Evolutionary conservation across 805 yeast species (phyloP), one percentile per base, ranked within the genome.

Genomic region (Ogataea minuta): DNA sequence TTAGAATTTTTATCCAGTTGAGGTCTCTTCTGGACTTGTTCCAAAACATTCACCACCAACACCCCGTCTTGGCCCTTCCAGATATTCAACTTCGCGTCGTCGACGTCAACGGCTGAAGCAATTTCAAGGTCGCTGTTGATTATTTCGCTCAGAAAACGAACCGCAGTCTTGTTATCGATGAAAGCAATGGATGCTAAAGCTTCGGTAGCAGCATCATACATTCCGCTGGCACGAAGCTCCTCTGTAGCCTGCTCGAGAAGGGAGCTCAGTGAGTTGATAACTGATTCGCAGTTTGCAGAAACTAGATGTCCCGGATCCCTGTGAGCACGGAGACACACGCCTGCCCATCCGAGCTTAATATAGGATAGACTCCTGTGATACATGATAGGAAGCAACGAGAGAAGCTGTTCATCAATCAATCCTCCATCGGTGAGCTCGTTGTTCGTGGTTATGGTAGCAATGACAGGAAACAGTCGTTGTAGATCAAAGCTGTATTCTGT

Each of bases 51-150:
- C 13, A 79, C 62, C 2, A 84, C 93, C 38, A 83, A 58, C 31
- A 74, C 80, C 2, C 89, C 95, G 31, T 81, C 95, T 0, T 68
- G 57, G 8, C 83, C 82, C 31, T 64, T 69, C 83, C 87, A 86
- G 24, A 93, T 84, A 10, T 63, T 60, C 13, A 84, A 54, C 28
- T 80, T 76, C 9, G 72, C 67, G 2, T 58, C 67, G 43, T 79
- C 71, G 23, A 83, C 55, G 1, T 60, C 59, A 0, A 62, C 50
- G 12, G 79, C 47, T 2, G 53, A 43, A 0, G 60, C 45, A 10
- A 43, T 50, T 14, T 64, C 59, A 20, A 85, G 59, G 36, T 77
- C 81, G 0, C 51, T 31, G 3, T 52, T 40, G 27, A 89, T 60
- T 9, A 67, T 51, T 0, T 66, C 56, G 1, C 69, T 60, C 12